phyloP scores from a whole-genome alignment of 768 basidiomycete genomes.

The Rhizopogon rudus region DNA sequence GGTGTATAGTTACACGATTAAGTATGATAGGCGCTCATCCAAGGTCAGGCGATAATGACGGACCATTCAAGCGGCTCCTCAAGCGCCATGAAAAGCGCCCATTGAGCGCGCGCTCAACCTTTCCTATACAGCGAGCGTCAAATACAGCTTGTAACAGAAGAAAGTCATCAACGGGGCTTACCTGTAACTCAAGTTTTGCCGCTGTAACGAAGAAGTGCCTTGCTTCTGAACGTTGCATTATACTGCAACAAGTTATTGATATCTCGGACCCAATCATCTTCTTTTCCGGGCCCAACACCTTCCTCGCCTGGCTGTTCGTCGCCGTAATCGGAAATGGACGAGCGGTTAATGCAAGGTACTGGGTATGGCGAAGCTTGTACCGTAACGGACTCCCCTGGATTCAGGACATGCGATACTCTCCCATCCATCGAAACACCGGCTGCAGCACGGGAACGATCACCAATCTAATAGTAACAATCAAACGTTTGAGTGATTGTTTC shows the following conservation, averaged over 20 bases:
- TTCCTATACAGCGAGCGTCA: neutral
- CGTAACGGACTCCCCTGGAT: slow-evolving; percentile 80
- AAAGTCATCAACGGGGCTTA: neutral
- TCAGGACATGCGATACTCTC: slow-evolving; percentile 73
- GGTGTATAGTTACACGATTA: neutral
- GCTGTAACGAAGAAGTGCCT: slow-evolving; percentile 73
- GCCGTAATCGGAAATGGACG: slow-evolving; percentile 58
- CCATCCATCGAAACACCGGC: slow-evolving; percentile 95
- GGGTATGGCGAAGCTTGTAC: slow-evolving; percentile 85
- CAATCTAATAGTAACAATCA: slow-evolving; percentile 50
- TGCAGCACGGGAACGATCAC: slow-evolving; percentile 77
- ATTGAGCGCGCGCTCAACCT: neutral
- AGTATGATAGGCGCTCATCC: neutral
- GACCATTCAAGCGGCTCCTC: too few species aligned
- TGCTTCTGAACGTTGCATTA: slow-evolving; percentile 90
- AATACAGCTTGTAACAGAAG: neutral
- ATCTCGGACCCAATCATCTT: slow-evolving; percentile 95
- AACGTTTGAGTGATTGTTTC: slow-evolving; percentile 3
- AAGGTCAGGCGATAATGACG: too few species aligned
- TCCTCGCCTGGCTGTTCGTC: slow-evolving; percentile 43
- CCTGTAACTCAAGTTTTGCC: slow-evolving; percentile 27
- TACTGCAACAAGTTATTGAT: slow-evolving; percentile 94
- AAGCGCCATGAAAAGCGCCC: too few species aligned
- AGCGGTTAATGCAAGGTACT: slow-evolving; percentile 89
- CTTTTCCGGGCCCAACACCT: slow-evolving; percentile 73